phyloP scores from a whole-genome alignment of 2,329 filamentous ascomycete genomes.

The Scleromitrula shiraiana region DNA sequence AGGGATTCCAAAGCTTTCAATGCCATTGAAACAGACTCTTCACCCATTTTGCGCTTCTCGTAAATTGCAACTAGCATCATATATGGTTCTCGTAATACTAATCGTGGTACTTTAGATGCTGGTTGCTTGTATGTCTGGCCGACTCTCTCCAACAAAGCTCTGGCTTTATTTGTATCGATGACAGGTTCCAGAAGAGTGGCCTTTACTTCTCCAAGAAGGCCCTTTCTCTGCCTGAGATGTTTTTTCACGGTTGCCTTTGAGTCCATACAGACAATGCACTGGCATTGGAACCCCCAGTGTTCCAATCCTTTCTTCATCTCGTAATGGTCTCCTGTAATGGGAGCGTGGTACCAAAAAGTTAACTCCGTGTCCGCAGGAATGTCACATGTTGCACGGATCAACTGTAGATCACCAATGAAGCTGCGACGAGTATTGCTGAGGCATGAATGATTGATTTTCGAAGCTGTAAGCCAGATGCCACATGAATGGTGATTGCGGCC shows the following conservation, averaged over 20 bases:
- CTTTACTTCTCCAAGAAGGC: slow-evolving; percentile 3
- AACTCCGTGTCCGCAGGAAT: slow-evolving; percentile 14
- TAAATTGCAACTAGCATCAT: slow-evolving; percentile 7
- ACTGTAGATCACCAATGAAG: slow-evolving; percentile 16
- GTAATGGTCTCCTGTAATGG: slow-evolving; percentile 4
- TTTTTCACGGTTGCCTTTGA: background rate
- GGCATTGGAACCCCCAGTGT: slow-evolving; percentile 13
- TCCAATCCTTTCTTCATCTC: slow-evolving; percentile 6
- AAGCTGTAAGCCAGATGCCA: slow-evolving; percentile 15
- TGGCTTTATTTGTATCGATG: slow-evolving; percentile 6
- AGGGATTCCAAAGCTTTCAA: slow-evolving; percentile 10
- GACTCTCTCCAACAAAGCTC: slow-evolving; percentile 5
- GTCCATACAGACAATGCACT: slow-evolving; percentile 12
- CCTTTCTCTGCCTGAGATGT: slow-evolving; percentile 1
- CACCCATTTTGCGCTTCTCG: background rate
- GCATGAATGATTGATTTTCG: slow-evolving; percentile 20
- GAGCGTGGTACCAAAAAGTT: slow-evolving; percentile 9
- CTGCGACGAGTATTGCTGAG: slow-evolving; percentile 13
- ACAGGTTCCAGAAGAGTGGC: slow-evolving; percentile 2
- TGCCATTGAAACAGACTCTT: slow-evolving; percentile 1
- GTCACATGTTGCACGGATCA: slow-evolving; percentile 13
- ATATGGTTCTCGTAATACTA: slow-evolving; percentile 11
- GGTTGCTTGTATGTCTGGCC: slow-evolving; percentile 7
- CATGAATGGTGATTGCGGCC: slow-evolving; percentile 10
- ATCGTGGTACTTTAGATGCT: slow-evolving; percentile 6